These are phyloP conservation scores for Zea luxurians DNA, from an alignment of 176 grass and related monocot species.

Conservation along the genomic window DNA sequence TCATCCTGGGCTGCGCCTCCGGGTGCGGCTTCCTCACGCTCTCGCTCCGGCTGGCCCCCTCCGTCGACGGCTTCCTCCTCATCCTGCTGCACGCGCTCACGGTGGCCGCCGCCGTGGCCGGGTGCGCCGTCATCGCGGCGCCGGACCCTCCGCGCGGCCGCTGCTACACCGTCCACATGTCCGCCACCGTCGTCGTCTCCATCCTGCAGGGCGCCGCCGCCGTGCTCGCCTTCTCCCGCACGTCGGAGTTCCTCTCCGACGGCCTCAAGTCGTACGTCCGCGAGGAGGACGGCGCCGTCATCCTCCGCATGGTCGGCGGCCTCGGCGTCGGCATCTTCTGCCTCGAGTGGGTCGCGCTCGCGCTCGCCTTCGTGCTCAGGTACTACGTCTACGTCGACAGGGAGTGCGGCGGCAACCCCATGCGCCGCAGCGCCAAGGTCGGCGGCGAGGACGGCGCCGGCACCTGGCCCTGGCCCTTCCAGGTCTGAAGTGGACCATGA, in stretches of 20 bases:
- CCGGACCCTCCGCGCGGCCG: conserved; percentile 47
- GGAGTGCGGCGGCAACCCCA: conserved; percentile 49
- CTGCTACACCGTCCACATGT: conserved; percentile 86
- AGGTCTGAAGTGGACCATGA: conserved; percentile 50
- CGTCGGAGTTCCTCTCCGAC: conserved; percentile 59
- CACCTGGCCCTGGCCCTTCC: conserved; percentile 59
- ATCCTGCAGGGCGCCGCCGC: conserved; percentile 91
- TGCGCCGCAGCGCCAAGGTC: conserved; percentile 73
- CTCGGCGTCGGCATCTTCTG: conserved; percentile 91
- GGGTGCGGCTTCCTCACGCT: conserved; percentile 96
- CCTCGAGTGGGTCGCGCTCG: conserved; percentile 86
- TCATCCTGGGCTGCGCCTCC: conserved; percentile 83
- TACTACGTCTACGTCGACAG: conserved; percentile 73
- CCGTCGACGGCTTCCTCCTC: conserved; percentile 89
- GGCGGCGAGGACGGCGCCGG: conserved; percentile 57
- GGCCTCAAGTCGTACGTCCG: conserved; percentile 80
- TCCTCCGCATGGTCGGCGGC: conserved; percentile 89
- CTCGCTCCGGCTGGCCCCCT: conserved; percentile 88
- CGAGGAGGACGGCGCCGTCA: conserved; percentile 84
- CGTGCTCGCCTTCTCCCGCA: conserved; percentile 79
- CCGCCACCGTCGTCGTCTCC: conserved; percentile 62
- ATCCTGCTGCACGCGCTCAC: conserved; percentile 90
- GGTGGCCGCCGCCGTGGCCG: conserved; percentile 65
- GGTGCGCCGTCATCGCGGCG: conserved; percentile 74
- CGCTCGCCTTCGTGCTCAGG: conserved; percentile 88